Evolutionary conservation across 495 filamentous ascomycete genomes (phyloP).

Genomic region (Trichoderma virens): DNA sequence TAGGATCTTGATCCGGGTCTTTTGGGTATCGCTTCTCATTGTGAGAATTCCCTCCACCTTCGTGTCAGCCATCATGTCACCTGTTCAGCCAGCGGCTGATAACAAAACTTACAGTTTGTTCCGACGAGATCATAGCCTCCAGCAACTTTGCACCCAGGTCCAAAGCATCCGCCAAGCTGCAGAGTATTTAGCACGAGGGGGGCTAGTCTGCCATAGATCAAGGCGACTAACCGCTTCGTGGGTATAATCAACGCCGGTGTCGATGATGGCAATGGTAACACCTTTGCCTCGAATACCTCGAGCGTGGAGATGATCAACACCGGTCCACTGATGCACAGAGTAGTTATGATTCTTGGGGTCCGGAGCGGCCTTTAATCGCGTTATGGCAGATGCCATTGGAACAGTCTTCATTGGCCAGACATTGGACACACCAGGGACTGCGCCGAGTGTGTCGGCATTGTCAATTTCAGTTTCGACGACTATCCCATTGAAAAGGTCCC

Average conservation of each 20-base stretch:
- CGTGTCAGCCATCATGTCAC: background rate
- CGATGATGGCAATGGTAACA: slow-evolving; percentile 26
- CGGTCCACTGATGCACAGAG: slow-evolving; percentile 22
- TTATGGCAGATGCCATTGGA: slow-evolving; percentile 16
- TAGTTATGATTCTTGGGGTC: slow-evolving; percentile 20
- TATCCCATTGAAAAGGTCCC: slow-evolving; percentile 26
- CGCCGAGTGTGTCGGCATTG: slow-evolving; percentile 20
- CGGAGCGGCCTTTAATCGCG: slow-evolving; percentile 14
- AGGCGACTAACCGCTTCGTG: slow-evolving; percentile 28
- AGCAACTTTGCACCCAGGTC: slow-evolving; percentile 26
- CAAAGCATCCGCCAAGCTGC: slow-evolving; percentile 30
- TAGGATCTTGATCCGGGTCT: slow-evolving; percentile 33
- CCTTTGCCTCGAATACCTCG: slow-evolving; percentile 24
- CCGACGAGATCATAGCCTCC: slow-evolving; percentile 31
- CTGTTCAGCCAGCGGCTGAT: background rate
- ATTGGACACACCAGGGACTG: slow-evolving; percentile 16
- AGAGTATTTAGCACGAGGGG: background rate
- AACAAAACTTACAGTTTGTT: slow-evolving; percentile 15
- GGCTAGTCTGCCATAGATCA: background rate
- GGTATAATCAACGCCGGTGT: slow-evolving; percentile 39
- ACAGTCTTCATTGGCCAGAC: slow-evolving; percentile 21
- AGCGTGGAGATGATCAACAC: slow-evolving; percentile 26
- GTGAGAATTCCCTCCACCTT: slow-evolving; percentile 17
- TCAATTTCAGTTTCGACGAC: slow-evolving; percentile 21
- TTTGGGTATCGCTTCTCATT: slow-evolving; percentile 13